phyloP scores from a whole-genome alignment of 2,329 filamentous ascomycete species.

The Fusarium robinianum region DNA sequence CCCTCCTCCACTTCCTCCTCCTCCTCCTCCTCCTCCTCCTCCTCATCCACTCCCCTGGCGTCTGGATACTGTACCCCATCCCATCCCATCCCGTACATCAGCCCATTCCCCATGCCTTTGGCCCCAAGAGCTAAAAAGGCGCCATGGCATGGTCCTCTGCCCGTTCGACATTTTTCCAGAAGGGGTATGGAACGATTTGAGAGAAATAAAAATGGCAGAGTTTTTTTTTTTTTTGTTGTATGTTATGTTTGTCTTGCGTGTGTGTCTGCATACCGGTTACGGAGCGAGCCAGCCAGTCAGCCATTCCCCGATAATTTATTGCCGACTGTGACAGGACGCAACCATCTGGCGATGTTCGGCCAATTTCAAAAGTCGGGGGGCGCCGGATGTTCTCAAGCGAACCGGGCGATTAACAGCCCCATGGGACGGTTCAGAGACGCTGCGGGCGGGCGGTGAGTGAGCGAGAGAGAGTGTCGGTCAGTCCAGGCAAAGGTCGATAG shows the following conservation, averaged over 20 bases:
- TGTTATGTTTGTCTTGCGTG: too few species aligned
- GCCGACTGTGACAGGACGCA: slow-evolving; percentile 1
- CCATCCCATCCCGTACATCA: slow-evolving; percentile 27
- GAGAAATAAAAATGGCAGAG: slow-evolving; percentile 6
- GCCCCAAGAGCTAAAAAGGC: slow-evolving; percentile 17
- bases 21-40: neutral
- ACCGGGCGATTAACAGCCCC: too few species aligned
- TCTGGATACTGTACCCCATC: slow-evolving; percentile 8
- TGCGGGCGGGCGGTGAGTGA: too few species aligned
- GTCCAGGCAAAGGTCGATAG: too few species aligned
- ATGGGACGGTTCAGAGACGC: too few species aligned
- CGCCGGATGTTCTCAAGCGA: slow-evolving; percentile 9
- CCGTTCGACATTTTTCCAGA: slow-evolving; percentile 29
- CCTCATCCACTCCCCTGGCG: slow-evolving; percentile 1
- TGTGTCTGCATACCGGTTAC: too few species aligned
- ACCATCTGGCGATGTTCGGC: slow-evolving; percentile 20
- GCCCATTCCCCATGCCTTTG: slow-evolving; percentile 29
- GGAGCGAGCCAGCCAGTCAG: too few species aligned
- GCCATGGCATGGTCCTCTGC: slow-evolving; percentile 17
- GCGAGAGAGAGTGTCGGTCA: too few species aligned
- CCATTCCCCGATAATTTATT: too few species aligned
- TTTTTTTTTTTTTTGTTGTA: too few species aligned
- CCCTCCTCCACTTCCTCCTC: slow-evolving; percentile 9
- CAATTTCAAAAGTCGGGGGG: slow-evolving; percentile 8
- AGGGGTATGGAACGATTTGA: slow-evolving; percentile 31